Percentiles rank a stretch among this genome's conserved stretches.
phyloP scores from a whole-genome alignment of 2,329 filamentous ascomycete genomes.

The Stachybotrys chartarum region DNA sequence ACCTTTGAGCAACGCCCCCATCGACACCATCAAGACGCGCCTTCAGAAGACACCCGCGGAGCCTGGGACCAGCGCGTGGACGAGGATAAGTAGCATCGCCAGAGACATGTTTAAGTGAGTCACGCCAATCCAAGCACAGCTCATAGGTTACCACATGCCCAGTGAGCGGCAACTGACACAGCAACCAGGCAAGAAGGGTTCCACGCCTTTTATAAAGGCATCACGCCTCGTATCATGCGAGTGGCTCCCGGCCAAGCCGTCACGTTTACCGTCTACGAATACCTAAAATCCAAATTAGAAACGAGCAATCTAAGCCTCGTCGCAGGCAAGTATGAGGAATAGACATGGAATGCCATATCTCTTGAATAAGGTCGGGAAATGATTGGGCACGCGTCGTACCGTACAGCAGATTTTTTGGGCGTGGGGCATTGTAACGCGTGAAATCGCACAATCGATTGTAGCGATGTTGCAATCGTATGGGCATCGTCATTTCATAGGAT shows the following conservation, averaged over 20 bases:
- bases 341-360: slow-evolving; percentile 9
- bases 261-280: slow-evolving; percentile 73
- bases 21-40: slow-evolving; percentile 98
- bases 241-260: slow-evolving; percentile 91
- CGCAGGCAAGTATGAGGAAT: slow-evolving; percentile 63
- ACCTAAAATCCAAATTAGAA: slow-evolving; percentile 65
- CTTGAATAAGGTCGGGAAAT: neutral
- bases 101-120: slow-evolving; percentile 74
- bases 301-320: slow-evolving; percentile 52
- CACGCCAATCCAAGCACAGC: neutral
- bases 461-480: neutral
- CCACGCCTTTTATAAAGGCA: slow-evolving; percentile 97
- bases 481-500: neutral
- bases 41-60: slow-evolving; percentile 84
- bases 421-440: neutral
- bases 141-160: neutral
- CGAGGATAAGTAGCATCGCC: slow-evolving; percentile 71
- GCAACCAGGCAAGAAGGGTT: slow-evolving; percentile 73
- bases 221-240: slow-evolving; percentile 94
- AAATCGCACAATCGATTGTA: neutral
- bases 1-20: slow-evolving; percentile 91
- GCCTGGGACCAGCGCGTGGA: slow-evolving; percentile 72
- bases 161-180: slow-evolving; percentile 1
- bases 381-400: neutral
- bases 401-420: too few species aligned